Base-by-base conservation (phyloP, 2,329 filamentous ascomycete genomes). In the Cryphonectria carpinicola region DNA sequence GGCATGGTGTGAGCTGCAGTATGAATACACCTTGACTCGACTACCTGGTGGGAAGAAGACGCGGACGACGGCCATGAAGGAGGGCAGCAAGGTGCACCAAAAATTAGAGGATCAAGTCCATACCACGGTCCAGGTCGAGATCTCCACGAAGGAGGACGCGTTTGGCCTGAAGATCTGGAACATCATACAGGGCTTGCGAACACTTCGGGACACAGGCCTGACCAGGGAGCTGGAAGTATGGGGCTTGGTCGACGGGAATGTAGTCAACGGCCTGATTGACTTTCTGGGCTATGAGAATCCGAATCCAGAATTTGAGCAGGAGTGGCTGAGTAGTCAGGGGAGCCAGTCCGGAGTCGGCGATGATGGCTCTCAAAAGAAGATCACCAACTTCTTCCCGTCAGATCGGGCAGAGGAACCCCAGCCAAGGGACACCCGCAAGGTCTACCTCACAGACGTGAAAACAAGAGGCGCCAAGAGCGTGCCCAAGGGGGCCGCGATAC, bases 1-100 rank as follows among this genome's bases (percentile, higher is more conserved):
- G 2, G 91, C 95, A 10, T 99, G 96, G 96, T 99, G 96, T 79
- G 95, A 99, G 80, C 80, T 98, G 71, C 95, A 98, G 79, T 97
- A 97, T 77, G 94, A 90, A 85, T 98, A 97, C 81, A 93, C 90
- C 0, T 85, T 99, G 68, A 93, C 90, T 3, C 90, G 89, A 68
- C 89, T 88, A 4, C 87, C 86, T 0, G 84, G 91, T 77, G 96
- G 95, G 0, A 88, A 88, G 70, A 95, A 92, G 78, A 91, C 88
- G 68, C 85, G 85, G 46, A 98, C 95, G 0, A 81, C 87, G 2
- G 94, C 93, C 0, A 99, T 99, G 96, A 91, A 90, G 78, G 87
- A 89, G 67, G 96, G 96, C 0, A 91, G 89, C 52, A 89, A 86
- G 52, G 88, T 98, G 14, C 96, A 99, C 75, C 89, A 94, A 77